Percentiles rank a stretch among this genome's conserved stretches.
phyloP scores from a whole-genome alignment of 2,329 filamentous ascomycete genomes.

The Mollisiaceae sp. region DNA sequence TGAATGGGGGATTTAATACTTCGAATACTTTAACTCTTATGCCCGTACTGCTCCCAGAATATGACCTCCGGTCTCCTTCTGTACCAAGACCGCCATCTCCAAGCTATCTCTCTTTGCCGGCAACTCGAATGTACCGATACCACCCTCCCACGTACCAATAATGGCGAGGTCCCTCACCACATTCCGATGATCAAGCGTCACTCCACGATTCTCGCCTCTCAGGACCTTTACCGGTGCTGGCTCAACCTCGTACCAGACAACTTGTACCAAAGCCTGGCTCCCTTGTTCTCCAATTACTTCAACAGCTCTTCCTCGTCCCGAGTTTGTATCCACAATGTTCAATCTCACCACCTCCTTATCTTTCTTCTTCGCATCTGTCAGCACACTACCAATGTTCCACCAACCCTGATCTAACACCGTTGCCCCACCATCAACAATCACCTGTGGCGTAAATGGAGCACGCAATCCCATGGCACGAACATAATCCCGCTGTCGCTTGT shows the following conservation, averaged over 20 bases:
- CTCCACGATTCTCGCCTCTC: conserved; percentile 31
- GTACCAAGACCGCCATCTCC: conserved; percentile 26
- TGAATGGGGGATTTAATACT: background rate
- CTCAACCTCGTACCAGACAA: conserved; percentile 26
- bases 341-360: background rate
- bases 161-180: conserved; percentile 29
- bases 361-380: background rate
- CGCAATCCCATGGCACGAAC: conserved; percentile 22
- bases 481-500: conserved; percentile 31
- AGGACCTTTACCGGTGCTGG: conserved; percentile 26
- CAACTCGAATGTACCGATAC: conserved; percentile 24
- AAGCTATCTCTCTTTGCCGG: conserved; percentile 24
- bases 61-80: background rate
- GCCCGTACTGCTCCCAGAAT: background rate
- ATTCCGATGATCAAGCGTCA: conserved; percentile 29
- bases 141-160: conserved; percentile 32
- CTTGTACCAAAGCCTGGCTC: conserved; percentile 5
- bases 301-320: background rate
- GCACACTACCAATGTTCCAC: background rate
- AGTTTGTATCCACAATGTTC: background rate
- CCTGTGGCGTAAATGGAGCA: conserved; percentile 32
- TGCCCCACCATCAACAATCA: conserved; percentile 31
- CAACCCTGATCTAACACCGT: conserved; percentile 20
- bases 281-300: background rate
- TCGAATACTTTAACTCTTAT: background rate